Base-by-base conservation (phyloP, 1,284 basidiomycete genomes). In the Ganoderma boninense region DNA sequence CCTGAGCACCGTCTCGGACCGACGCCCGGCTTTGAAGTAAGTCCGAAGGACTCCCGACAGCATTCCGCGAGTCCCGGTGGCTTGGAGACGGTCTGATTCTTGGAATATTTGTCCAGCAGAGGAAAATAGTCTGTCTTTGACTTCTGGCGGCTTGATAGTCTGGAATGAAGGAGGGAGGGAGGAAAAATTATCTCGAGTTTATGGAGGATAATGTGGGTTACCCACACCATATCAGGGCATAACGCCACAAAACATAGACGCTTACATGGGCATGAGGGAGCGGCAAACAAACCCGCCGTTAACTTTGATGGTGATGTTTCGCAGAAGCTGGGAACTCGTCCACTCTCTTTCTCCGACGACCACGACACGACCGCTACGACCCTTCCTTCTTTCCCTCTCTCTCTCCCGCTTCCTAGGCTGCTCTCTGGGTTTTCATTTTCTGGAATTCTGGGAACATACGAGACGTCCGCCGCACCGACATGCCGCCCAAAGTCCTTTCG, bases 401-500 rank as follows among this genome's bases (percentile, higher is more conserved):
- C 60, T 66, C 62, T 11, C 42, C 38, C 54, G n/a, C 63, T 32
- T n/a, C 32, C 18, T 66, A 46, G 42, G 23, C 38, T 26, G 61
- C 64, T 44, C 23, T 52, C 42, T n/a, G 42, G 26, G 32, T 43
- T 62, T 11, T 23, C 63, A 26, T 65, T 67, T 64, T 65, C 62
- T 57, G 29, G 67, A 69, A 54, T 66, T 32, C 68, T 66, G 72
- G 68, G 72, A 49, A 61, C 65, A 56, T 61, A 29, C 68, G 62
- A 54, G 61, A 43, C 61, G 43, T 57, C 68, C 57, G 66, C 60
- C 68, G 35, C 62, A 43, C 64, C 71, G 56, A 49, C 64, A 80
- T 81, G 78, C 87, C 80, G 74, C 78, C 82, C 72, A 91, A 91
- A 84, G 80, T 83, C 44, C 86, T 86, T 73, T 85, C 87, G 65